Conservation (phyloP, 176 grass and related monocot species). For the Carex myosuroides region DNA sequence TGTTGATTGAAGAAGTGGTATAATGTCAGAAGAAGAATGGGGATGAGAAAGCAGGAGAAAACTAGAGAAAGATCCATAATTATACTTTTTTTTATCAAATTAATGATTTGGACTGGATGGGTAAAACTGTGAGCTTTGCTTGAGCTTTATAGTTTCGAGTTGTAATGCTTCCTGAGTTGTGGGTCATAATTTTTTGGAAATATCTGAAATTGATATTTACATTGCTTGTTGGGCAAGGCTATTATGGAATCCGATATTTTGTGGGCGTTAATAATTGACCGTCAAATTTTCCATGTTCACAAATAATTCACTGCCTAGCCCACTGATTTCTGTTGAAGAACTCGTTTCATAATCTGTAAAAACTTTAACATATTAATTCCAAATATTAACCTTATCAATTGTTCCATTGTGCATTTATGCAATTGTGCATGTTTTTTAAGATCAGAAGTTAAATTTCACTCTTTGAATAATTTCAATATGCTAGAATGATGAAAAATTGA, state of each 20-base stretch:
- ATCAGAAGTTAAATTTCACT: too few relatives aligned
- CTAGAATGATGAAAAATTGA: too few relatives aligned
- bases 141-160: neutral
- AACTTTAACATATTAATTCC: neutral
- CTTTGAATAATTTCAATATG: too few relatives aligned
- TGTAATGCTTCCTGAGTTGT: neutral
- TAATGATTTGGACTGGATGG: neutral
- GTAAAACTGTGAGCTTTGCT: neutral
- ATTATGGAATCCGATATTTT: neutral
- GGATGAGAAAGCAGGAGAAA: slow-evolving; percentile 3
- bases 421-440: too few relatives aligned
- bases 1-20: slow-evolving; percentile 7
- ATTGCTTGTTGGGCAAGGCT: neutral
- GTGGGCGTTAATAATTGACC: neutral
- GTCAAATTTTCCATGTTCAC: neutral
- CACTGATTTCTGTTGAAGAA: neutral
- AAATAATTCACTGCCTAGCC: neutral
- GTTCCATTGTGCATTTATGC: too few relatives aligned
- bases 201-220: too few relatives aligned
- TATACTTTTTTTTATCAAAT: slow-evolving; percentile 5
- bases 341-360: neutral
- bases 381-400: neutral
- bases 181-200: neutral
- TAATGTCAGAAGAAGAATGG: slow-evolving; percentile 3
- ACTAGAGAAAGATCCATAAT: slow-evolving; percentile 31